These are phyloP conservation scores for Trichoderma sp. DNA, from an alignment of 2,329 filamentous ascomycete species.

Conservation along the genomic window DNA sequence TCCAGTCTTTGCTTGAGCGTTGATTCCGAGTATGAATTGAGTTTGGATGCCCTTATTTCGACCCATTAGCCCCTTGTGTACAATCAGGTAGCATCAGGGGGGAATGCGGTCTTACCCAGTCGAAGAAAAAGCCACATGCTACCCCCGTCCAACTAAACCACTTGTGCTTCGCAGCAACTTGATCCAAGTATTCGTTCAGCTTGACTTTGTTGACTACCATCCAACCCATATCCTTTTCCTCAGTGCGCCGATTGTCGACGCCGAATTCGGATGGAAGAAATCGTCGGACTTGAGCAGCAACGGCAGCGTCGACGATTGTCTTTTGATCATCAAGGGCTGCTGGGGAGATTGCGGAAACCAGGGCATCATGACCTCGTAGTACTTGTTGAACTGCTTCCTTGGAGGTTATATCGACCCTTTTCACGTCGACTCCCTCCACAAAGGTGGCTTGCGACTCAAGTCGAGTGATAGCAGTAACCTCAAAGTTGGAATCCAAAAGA, in stretches of 20 bases:
- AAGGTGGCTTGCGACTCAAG: not conserved
- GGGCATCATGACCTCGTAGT: not conserved
- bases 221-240: not conserved
- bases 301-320: not conserved
- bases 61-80: not conserved
- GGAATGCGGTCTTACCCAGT: conserved; percentile 4
- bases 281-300: not conserved
- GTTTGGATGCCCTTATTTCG: not conserved
- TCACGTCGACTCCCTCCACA: not conserved
- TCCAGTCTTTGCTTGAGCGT: not conserved
- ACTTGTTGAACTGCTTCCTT: not conserved
- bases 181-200: not conserved
- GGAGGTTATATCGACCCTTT: conserved; percentile 5
- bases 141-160: not conserved
- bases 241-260: not conserved
- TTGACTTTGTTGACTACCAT: not conserved
- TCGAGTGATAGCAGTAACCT: not conserved
- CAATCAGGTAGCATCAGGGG: too few relatives aligned
- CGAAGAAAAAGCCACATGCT: not conserved
- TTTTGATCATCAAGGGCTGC: not conserved
- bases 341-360: conserved; percentile 5
- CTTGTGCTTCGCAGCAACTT: not conserved
- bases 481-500: not conserved
- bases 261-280: conserved; percentile 4
- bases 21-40: not conserved